A percentile compares a stretch with the other conserved stretches of the same genome.
phyloP scores from a whole-genome alignment of 352 stramenopile species.

The Globisporangium yorkense region DNA sequence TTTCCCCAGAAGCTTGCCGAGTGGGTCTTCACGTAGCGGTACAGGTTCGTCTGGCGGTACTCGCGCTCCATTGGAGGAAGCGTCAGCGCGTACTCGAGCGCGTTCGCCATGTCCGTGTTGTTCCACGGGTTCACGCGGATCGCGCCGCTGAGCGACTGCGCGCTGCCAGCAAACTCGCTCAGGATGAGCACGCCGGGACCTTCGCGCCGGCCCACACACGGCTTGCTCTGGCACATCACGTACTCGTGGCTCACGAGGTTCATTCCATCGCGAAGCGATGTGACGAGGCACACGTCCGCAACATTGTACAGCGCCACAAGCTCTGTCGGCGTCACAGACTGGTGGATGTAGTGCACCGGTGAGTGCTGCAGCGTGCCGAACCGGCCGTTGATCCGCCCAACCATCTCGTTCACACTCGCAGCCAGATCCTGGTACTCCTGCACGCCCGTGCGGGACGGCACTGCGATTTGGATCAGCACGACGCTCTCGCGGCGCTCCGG shows the following conservation, averaged over 20 bases:
- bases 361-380: constrained; percentile 85
- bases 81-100: constrained; percentile 76
- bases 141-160: constrained; percentile 81
- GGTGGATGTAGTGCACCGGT: constrained; percentile 89
- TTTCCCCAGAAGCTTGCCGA: constrained; percentile 80
- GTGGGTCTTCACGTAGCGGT: constrained; percentile 83
- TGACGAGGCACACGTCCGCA: constrained; percentile 86
- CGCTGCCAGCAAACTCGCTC: constrained; percentile 86
- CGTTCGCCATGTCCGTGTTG: constrained; percentile 76
- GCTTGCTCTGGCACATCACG: constrained; percentile 74
- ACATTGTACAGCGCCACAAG: constrained; percentile 87
- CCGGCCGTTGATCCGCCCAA: constrained; percentile 85
- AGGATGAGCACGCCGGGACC: constrained; percentile 82
- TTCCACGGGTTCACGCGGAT: constrained; percentile 89
- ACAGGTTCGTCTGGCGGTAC: constrained; percentile 85
- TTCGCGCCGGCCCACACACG: constrained; percentile 19
- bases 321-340: constrained; percentile 68
- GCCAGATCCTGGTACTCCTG: constrained; percentile 63
- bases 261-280: constrained; percentile 85
- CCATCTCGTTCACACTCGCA: constrained; percentile 82
- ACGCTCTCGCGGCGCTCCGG: constrained; percentile 93
- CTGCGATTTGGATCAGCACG: constrained; percentile 94
- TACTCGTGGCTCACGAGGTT: constrained; percentile 90
- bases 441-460: constrained; percentile 69
- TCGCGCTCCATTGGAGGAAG: constrained; percentile 79